Conservation (phyloP, 805 yeast species). For the Nakazawaea pomicola region DNA sequence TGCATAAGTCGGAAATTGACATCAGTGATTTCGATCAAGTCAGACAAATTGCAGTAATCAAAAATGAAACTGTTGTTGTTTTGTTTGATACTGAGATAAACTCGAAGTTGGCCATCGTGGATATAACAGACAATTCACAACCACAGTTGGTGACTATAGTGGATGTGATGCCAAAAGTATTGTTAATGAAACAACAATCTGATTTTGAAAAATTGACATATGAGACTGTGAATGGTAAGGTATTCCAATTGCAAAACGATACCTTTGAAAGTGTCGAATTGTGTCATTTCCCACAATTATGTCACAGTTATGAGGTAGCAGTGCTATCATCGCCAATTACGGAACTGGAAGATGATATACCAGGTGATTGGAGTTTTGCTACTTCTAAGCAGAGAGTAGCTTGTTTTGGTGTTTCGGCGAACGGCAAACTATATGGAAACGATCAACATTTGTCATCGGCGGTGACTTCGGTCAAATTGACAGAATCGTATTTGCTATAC, state of each 20-base stretch:
- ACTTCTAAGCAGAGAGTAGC: constrained; percentile 18
- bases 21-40: constrained; percentile 37
- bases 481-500: constrained; percentile 68
- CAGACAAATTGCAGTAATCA: constrained; percentile 61
- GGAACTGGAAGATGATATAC: constrained; percentile 18
- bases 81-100: constrained; percentile 47
- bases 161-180: constrained; percentile 45
- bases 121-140: constrained; percentile 34
- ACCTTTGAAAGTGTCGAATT: constrained; percentile 28
- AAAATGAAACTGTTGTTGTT: constrained; percentile 41
- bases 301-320: constrained; percentile 53
- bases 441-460: constrained; percentile 57
- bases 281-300: constrained; percentile 62
- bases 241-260: constrained; percentile 36
- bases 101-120: constrained; percentile 48
- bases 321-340: constrained; percentile 24
- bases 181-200: constrained; percentile 49
- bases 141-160: constrained; percentile 38
- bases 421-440: constrained; percentile 71
- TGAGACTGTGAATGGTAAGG: constrained; percentile 60
- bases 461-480: constrained; percentile 73
- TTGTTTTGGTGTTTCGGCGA: constrained; percentile 70
- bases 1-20: constrained; percentile 28
- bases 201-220: constrained; percentile 48
- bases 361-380: constrained; percentile 15